A percentile compares a stretch with the other conserved stretches of the same genome.
Conservation (phyloP, 495 filamentous ascomycete genomes). For the Bombardia bombarda region DNA sequence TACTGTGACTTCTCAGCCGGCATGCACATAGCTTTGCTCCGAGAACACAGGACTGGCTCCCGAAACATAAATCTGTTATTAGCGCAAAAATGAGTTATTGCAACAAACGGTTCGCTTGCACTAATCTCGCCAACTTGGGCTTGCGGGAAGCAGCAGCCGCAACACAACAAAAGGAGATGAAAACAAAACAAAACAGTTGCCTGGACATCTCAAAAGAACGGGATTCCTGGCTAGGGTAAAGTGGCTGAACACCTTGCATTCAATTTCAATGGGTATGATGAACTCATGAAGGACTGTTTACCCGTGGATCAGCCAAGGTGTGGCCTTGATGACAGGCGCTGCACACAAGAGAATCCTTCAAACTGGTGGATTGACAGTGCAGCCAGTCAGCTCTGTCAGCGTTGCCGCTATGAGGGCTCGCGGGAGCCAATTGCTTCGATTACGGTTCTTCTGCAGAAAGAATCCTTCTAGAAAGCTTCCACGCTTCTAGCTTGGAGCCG, state of each 20-base stretch:
- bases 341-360: neutral
- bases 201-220: neutral
- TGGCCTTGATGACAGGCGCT: neutral
- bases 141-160: constrained; percentile 1
- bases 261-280: too few relatives aligned
- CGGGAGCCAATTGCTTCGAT: neutral
- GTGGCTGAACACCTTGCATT: neutral
- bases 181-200: neutral
- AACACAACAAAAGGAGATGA: neutral
- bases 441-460: constrained; percentile 3
- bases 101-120: neutral
- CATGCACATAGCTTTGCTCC: neutral
- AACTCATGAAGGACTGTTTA: neutral
- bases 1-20: neutral
- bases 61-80: neutral
- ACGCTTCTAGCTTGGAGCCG: neutral
- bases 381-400: neutral
- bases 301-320: neutral
- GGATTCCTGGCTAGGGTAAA: neutral
- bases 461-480: constrained; percentile 17
- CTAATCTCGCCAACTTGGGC: neutral
- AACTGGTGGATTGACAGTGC: neutral
- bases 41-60: neutral
- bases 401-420: neutral
- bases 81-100: neutral